These are phyloP conservation scores for Castanea sativa DNA, from an alignment of 306 rosid genomes.

Conservation along the genomic window DNA sequence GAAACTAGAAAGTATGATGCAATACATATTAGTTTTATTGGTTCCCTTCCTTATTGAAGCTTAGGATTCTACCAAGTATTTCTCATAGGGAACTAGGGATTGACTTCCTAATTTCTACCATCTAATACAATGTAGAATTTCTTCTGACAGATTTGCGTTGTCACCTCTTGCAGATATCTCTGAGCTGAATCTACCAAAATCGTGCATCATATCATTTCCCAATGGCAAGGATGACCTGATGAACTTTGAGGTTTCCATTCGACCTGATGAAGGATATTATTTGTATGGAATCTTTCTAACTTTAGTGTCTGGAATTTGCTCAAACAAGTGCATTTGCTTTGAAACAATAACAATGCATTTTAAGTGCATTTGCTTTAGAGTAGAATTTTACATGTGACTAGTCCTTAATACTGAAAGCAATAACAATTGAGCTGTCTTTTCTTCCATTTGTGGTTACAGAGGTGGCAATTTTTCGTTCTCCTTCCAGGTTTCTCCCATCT, in stretches of 20 bases:
- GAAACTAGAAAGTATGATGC: neutral
- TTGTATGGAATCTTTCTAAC: conserved; percentile 43
- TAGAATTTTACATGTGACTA: neutral
- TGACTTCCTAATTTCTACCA: neutral
- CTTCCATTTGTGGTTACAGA: conserved; percentile 44
- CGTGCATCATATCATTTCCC: conserved; percentile 77
- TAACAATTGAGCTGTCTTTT: conserved; percentile 5
- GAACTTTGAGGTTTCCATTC: conserved; percentile 92
- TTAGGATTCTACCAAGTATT: conserved; percentile 3
- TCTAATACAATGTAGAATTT: conserved; percentile 9
- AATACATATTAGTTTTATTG: neutral
- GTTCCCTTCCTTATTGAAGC: neutral
- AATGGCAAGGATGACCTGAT: conserved; percentile 94
- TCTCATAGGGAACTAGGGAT: neutral
- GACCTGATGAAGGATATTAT: conserved; percentile 93
- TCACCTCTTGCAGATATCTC: conserved; percentile 69
- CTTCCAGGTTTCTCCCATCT: conserved; percentile 71
- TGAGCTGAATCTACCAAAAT: conserved; percentile 88
- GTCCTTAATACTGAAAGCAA: neutral
- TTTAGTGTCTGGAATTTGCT: conserved; percentile 14
- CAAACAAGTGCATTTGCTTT: neutral
- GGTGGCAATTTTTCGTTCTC: conserved; percentile 79
- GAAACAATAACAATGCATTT: neutral
- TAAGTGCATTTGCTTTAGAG: neutral
- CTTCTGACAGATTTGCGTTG: conserved; percentile 11